Conservation (phyloP, 495 filamentous ascomycete genomes). For the Aspergillus coremiiformis region DNA sequence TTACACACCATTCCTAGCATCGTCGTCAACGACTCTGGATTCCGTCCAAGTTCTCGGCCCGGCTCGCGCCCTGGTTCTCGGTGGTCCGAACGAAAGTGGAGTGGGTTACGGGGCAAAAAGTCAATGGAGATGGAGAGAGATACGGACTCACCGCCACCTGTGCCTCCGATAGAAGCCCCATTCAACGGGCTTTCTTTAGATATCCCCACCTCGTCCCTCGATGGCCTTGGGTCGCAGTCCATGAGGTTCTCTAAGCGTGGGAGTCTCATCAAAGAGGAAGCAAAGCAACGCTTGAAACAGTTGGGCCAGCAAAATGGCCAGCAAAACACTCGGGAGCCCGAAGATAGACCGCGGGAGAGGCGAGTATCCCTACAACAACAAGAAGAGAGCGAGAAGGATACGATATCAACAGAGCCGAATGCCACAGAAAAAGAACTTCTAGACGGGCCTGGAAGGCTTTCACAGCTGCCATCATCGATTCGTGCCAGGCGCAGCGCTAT, state of each 20-base stretch:
- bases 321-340: conserved; percentile 3
- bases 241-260: conserved; percentile 54
- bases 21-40: conserved; percentile 29
- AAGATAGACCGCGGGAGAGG: background rate
- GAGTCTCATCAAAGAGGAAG: conserved; percentile 33
- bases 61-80: conserved; percentile 26
- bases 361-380: background rate
- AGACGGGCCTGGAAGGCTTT: conserved; percentile 37
- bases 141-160: conserved; percentile 27
- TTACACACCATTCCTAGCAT: conserved; percentile 39
- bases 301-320: conserved; percentile 9
- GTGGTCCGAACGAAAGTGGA: conserved; percentile 43
- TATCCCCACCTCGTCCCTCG: conserved; percentile 49
- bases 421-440: conserved; percentile 20
- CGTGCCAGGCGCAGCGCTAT: conserved; percentile 30
- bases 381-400: background rate
- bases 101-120: conserved; percentile 26
- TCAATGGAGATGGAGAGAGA: conserved; percentile 33
- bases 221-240: conserved; percentile 43
- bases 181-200: conserved; percentile 50
- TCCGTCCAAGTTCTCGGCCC: conserved; percentile 33
- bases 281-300: conserved; percentile 17
- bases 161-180: conserved; percentile 28
- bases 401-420: conserved; percentile 4
- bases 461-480: conserved; percentile 25